These are phyloP conservation scores for Tilletia indica DNA, from an alignment of 1,284 basidiomycete species.

Conservation along the genomic window DNA sequence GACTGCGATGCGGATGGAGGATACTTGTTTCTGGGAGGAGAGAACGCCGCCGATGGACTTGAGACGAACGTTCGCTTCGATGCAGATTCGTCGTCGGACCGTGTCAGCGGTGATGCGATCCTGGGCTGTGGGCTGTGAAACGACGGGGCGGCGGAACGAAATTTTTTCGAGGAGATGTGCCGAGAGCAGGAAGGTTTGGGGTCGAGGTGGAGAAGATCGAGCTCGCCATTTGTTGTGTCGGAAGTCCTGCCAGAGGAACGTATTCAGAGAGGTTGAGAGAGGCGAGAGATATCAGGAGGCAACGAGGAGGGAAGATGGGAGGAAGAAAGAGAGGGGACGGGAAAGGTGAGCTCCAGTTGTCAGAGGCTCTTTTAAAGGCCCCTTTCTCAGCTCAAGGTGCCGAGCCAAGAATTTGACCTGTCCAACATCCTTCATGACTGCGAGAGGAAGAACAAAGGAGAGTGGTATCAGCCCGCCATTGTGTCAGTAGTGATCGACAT, in stretches of 20 bases:
- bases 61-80: neutral
- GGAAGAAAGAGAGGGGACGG: neutral
- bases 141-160: conserved; percentile 12
- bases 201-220: neutral
- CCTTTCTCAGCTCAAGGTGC: too few relatives aligned
- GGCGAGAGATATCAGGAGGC: neutral
- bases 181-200: neutral
- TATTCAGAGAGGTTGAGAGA: too few relatives aligned
- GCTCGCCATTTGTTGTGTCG: neutral
- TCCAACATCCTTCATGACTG: too few relatives aligned
- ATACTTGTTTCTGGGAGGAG: neutral
- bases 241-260: neutral
- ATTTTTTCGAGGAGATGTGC: neutral
- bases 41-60: neutral
- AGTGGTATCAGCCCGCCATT: too few relatives aligned
- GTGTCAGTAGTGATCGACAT: too few relatives aligned
- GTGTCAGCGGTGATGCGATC: neutral
- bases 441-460: too few relatives aligned
- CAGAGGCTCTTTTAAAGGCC: neutral
- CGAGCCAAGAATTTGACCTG: too few relatives aligned
- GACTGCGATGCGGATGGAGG: neutral
- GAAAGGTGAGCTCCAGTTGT: neutral
- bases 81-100: neutral
- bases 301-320: neutral
- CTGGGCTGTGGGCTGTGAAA: conserved; percentile 7